A percentile compares a stretch with the other conserved stretches of the same genome.
These are phyloP conservation scores for Diacronema lutheri DNA, from an alignment of 78 protist species.

Conservation along the genomic window DNA sequence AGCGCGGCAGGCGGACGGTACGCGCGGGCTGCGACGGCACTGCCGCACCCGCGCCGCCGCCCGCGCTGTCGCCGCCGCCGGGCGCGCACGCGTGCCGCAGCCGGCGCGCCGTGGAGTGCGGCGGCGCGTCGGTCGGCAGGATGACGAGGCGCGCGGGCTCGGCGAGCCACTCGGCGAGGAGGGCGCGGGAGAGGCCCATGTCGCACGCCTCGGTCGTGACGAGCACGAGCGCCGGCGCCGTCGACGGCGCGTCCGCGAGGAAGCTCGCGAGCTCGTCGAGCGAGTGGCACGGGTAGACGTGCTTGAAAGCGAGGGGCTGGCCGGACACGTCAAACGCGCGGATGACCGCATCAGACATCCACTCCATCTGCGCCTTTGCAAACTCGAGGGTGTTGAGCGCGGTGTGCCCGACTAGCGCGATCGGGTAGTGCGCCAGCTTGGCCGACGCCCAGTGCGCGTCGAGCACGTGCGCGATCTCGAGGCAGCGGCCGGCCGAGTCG, in stretches of 20 bases:
- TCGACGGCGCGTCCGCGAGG: not conserved
- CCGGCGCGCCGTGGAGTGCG: not conserved
- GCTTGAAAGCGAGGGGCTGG: not conserved
- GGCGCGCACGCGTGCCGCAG: not conserved
- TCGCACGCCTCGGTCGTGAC: not conserved
- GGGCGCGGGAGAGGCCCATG: not conserved
- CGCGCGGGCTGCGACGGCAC: not conserved
- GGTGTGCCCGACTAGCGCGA: constrained; percentile 44
- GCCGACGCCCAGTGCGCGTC: constrained; percentile 60
- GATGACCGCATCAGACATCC: constrained; percentile 63
- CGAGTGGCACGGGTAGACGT: constrained; percentile 38
- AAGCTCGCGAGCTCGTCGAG: not conserved
- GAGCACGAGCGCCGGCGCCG: not conserved
- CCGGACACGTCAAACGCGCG: constrained; percentile 10
- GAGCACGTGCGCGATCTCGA: constrained; percentile 61
- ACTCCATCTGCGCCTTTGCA: constrained; percentile 69
- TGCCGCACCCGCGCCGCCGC: no score
- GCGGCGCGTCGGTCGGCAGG: not conserved
- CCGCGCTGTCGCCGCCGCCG: no score
- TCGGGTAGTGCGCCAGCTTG: constrained; percentile 25
- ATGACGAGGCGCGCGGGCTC: not conserved
- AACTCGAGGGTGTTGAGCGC: constrained; percentile 57
- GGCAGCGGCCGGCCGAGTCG: constrained; percentile 71
- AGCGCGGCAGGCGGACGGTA: not conserved
- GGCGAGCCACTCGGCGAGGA: not conserved